These are phyloP conservation scores for Fusarium metavorans DNA, from an alignment of 2,329 filamentous ascomycete species.

Conservation along the genomic window DNA sequence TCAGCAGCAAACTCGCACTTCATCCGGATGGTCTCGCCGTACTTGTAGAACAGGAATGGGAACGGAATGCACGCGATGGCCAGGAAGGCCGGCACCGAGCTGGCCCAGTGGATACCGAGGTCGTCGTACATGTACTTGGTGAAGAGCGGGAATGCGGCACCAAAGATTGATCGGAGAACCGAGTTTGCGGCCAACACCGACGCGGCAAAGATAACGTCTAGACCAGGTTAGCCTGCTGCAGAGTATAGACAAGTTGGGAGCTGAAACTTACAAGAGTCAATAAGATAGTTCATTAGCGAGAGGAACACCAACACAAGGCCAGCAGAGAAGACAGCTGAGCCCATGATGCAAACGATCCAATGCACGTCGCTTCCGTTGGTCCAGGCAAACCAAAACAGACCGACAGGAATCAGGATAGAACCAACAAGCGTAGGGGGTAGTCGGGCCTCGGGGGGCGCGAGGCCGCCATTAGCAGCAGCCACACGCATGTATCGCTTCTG, in stretches of 20 bases:
- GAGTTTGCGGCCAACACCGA: slow-evolving; percentile 80
- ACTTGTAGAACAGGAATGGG: slow-evolving; percentile 81
- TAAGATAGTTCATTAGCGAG: slow-evolving; percentile 74
- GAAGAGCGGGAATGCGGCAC: slow-evolving; percentile 79
- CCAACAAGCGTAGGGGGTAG: slow-evolving; percentile 72
- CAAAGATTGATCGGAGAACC: slow-evolving; percentile 78
- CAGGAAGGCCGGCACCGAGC: slow-evolving; percentile 79
- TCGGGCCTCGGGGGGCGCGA: slow-evolving; percentile 72
- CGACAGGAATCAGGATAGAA: slow-evolving; percentile 67
- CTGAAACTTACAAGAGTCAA: slow-evolving; percentile 66
- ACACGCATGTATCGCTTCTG: slow-evolving; percentile 65
- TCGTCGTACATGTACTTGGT: slow-evolving; percentile 69
- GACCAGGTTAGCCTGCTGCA: slow-evolving; percentile 22
- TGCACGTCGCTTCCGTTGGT: slow-evolving; percentile 68
- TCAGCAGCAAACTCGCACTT: slow-evolving; percentile 78
- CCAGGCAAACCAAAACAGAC: slow-evolving; percentile 76
- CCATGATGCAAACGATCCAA: slow-evolving; percentile 65
- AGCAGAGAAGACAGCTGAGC: slow-evolving; percentile 63
- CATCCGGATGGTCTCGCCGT: slow-evolving; percentile 71
- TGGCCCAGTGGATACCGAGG: slow-evolving; percentile 82
- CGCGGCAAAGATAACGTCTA: slow-evolving; percentile 79
- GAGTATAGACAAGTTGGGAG: not conserved
- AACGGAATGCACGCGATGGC: slow-evolving; percentile 78
- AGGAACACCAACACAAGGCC: slow-evolving; percentile 75
- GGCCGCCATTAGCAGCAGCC: slow-evolving; percentile 62